Evolutionary conservation across 768 basidiomycete species (phyloP).

Genomic region (Dioszegia hungarica): DNA sequence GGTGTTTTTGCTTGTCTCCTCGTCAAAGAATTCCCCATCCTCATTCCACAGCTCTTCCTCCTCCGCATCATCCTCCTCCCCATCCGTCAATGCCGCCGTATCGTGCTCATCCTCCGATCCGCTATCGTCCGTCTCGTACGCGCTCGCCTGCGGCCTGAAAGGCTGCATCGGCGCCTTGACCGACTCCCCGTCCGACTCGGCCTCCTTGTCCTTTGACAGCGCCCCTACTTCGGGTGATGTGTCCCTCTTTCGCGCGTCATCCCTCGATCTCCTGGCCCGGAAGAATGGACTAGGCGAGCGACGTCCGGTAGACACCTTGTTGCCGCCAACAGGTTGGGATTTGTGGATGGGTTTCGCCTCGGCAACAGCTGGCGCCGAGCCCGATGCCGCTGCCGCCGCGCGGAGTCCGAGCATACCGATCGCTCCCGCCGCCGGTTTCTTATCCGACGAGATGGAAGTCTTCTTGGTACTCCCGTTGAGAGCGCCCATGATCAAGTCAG

Average conservation of each 20-base stretch:
- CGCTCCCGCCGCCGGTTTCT: conserved; percentile 46
- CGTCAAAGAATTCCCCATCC: conserved; percentile 61
- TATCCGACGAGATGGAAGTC: background rate
- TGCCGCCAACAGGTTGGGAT: conserved; percentile 29
- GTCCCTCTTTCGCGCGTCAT: conserved; percentile 59
- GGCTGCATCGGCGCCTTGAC: conserved; percentile 11
- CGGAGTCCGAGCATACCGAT: conserved; percentile 50
- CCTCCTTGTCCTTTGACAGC: conserved; percentile 50
- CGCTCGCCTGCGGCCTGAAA: conserved; percentile 60
- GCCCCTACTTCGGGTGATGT: conserved; percentile 54
- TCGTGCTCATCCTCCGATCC: conserved; percentile 26
- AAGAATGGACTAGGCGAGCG: conserved; percentile 66
- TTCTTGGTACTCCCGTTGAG: background rate
- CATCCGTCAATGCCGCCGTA: conserved; percentile 18
- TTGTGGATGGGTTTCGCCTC: conserved; percentile 31
- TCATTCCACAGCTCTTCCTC: conserved; percentile 39
- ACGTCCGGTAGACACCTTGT: conserved; percentile 29
- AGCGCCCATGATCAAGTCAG: conserved; percentile 14
- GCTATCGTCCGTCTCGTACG: conserved; percentile 29
- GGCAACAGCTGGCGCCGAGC: background rate
- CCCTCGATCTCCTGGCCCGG: conserved; percentile 57
- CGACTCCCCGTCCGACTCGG: conserved; percentile 48
- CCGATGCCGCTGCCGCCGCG: conserved; percentile 16
- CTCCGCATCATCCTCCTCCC: conserved; percentile 53
- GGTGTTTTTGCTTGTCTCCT: conserved; percentile 80